Base-by-base conservation (phyloP, 208 protist genomes). In the Tritrichomonas foetus region DNA sequence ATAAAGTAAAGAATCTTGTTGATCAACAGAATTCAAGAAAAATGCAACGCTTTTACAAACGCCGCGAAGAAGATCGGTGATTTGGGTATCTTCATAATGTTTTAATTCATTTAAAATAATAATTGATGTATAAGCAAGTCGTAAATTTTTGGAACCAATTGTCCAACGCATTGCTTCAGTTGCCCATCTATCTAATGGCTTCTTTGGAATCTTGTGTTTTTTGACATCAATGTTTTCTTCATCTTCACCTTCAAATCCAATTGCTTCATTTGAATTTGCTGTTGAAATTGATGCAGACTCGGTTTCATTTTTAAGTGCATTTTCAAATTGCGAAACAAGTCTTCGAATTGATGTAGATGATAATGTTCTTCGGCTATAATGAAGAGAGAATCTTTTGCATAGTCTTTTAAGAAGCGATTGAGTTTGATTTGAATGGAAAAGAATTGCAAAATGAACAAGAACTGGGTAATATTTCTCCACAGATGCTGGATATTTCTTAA, bases 381-480 rank as follows among this genome's bases (percentile, higher is more conserved):
- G 20, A 27, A 89, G 33, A 14, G 25, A 27, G 3, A 39, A 89
- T 39, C n/a, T 61, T n/a, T 50, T 53, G 30, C 78, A 89, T 3
- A 89, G 25, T 8, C 47, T 33, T n/a, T 89, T 89, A 5, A 89
- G 41, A 1, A 89, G 27, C 1, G 9, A 47, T 57, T 89, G 78
- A 2, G 78, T 49, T 57, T 89, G 78, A 47, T 49, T 89, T 20
- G 78, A 53, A 39, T 89, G 78, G 47, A 89, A 89, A 20, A 89
- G 36, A 8, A 89, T 8, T 30, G 78, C 41, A 89, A 53, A 89
- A 11, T 89, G 78, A 61, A 57, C 27, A 33, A 89, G 33, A 0
- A 57, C 41, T 36, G 39, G 78, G 8, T 57, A n/a, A 57, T 39
- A 33, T 0, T 53, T 33, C 16, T 89, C 47, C n/a, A 44, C 33